Evolutionary conservation across 2,329 filamentous ascomycete genomes (phyloP), one percentile per base, ranked within the genome.

Genomic region (Phaeosphaeria sp.): DNA sequence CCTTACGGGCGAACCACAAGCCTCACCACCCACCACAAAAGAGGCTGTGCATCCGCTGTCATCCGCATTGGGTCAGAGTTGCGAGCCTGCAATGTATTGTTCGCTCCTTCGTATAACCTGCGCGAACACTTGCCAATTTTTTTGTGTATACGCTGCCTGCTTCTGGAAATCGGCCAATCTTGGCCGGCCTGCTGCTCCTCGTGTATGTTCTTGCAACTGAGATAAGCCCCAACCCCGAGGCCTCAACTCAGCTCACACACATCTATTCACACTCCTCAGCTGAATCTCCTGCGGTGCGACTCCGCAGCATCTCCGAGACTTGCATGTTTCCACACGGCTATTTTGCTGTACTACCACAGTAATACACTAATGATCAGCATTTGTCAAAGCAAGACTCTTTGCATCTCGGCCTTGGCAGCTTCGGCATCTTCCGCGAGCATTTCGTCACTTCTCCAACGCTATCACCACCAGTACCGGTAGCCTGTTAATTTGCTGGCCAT

Each of bases 31-130:
- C 62, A 58, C 56, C 52, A 46, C 22, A 55, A 43, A 36, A 36
- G 63, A 65, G 63, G 63, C 63, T 63, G 63, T 65, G 63, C 63
- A 48, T 6, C 30, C 30, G 30, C 30, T 36, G 30, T 11, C 30
- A 36, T 52, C 39, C 52, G 27, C 27, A 55, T 41, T 23, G 30
- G 52, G 53, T 13, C 23, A 43, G 44, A 39, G 18, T 58, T 51
- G 60, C 60, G 51, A 58, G 20, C 46, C 36, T 20, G 20, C 57
- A 49, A 39, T 21, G 13, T 54, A 55, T 13, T 23, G 15, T 55
- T 59, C 47, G 43, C 13, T 39, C 17, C 25, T n/a, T 17, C 30
- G 27, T 21, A 15, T 23, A 21, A 13, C 33, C 33, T 25, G 48
- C 50, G 50, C 50, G 41, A 52, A 46, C 17, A 52, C 39, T 46